Evolutionary conservation across 208 protist species (phyloP).

Genomic region (Wallacemonas collosoma): DNA sequence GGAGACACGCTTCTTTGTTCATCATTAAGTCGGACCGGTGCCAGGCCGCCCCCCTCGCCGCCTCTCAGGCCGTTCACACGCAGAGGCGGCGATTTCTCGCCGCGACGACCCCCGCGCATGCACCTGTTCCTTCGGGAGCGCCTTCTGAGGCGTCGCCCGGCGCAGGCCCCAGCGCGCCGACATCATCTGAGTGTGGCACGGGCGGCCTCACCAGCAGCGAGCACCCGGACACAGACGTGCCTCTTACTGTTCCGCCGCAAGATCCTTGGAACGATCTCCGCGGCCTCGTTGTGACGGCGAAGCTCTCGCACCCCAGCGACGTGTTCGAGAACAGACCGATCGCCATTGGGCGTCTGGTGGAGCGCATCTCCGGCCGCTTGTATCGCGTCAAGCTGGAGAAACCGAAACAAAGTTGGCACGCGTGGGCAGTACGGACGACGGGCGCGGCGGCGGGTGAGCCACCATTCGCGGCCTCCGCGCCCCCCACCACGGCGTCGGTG

Average conservation of each 20-base stretch:
- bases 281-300: conserved; percentile 56
- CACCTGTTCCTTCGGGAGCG: no score
- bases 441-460: no score
- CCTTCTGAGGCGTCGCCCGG: no score
- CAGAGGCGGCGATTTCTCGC: no score
- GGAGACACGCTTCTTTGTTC: no score
- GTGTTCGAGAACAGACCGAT: conserved; percentile 55
- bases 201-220: neutral
- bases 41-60: no score
- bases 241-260: conserved; percentile 21
- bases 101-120: no score
- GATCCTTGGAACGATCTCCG: conserved; percentile 50
- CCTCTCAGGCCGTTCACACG: no score
- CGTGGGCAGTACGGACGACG: neutral
- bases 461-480: no score
- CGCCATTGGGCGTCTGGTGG: conserved; percentile 48
- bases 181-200: no score
- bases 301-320: conserved; percentile 40
- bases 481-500: neutral
- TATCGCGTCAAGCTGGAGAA: conserved; percentile 31
- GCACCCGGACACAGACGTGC: neutral
- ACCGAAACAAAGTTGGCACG: conserved; percentile 6
- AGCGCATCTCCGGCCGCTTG: conserved; percentile 38
- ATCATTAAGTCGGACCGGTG: no score
- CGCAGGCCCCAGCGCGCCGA: no score